Conservation (phyloP, 106 monocot species). For the Apostasia shenzhenica region DNA sequence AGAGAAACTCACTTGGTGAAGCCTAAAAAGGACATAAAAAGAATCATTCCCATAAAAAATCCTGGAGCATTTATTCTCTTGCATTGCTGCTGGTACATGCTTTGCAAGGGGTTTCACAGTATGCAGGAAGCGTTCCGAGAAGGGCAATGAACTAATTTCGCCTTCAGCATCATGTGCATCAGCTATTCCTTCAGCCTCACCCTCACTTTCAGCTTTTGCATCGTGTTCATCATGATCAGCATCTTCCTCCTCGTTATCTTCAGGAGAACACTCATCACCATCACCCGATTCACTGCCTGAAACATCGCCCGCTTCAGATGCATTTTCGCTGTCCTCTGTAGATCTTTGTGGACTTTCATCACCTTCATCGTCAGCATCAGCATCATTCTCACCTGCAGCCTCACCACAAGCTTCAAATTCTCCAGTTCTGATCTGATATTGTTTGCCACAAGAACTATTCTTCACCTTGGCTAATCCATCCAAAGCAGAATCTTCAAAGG, state of each 20-base stretch:
- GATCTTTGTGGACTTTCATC: slow-evolving; percentile 92
- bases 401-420: slow-evolving; percentile 33
- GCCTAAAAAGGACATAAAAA: slow-evolving; percentile 89
- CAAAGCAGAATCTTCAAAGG: slow-evolving; percentile 39
- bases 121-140: slow-evolving; percentile 46
- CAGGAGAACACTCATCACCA: slow-evolving; percentile 76
- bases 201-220: slow-evolving; percentile 74
- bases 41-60: slow-evolving; percentile 92
- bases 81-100: slow-evolving; percentile 42
- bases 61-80: slow-evolving; percentile 37
- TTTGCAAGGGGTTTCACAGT: slow-evolving; percentile 81
- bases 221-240: slow-evolving; percentile 57
- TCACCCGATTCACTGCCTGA: slow-evolving; percentile 88
- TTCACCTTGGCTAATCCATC: slow-evolving; percentile 32
- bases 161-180: slow-evolving; percentile 65
- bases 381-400: slow-evolving; percentile 68
- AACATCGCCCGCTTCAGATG: slow-evolving; percentile 67
- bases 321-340: slow-evolving; percentile 86
- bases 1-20: slow-evolving; percentile 59
- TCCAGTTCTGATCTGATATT: slow-evolving; percentile 28
- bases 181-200: slow-evolving; percentile 85
- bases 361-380: slow-evolving; percentile 87
- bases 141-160: slow-evolving; percentile 54
- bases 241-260: slow-evolving; percentile 73
- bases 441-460: slow-evolving; percentile 30